A percentile compares a stretch with the other conserved stretches of the same genome.
Conservation (phyloP, 106 monocot genomes). For the Alisma plantagoaquatica region DNA sequence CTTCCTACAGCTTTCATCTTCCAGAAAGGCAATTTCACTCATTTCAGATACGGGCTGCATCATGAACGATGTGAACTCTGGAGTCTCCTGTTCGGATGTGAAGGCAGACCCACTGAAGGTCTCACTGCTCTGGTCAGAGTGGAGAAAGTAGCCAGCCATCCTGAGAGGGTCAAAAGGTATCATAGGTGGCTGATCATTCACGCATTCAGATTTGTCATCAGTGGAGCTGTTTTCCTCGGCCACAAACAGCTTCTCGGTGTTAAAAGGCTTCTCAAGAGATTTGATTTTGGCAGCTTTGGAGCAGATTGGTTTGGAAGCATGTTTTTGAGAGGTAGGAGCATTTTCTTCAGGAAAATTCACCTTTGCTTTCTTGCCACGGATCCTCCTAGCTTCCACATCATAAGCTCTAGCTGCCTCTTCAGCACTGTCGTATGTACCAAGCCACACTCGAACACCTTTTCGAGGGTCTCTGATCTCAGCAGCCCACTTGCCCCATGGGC, state of each 20-base stretch:
- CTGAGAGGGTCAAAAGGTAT: slow-evolving; percentile 5
- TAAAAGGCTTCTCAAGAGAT: slow-evolving; percentile 9
- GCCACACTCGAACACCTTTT: slow-evolving; percentile 85
- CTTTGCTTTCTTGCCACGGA: slow-evolving; percentile 78
- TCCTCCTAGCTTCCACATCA: slow-evolving; percentile 62
- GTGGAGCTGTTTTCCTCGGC: slow-evolving; percentile 8
- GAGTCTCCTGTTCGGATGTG: slow-evolving; percentile 12
- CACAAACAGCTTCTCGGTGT: too few relatives aligned
- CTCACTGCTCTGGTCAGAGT: slow-evolving; percentile 39
- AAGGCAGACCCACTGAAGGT: slow-evolving; percentile 21
- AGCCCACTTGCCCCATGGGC: slow-evolving; percentile 89
- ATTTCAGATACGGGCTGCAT: slow-evolving; percentile 13
- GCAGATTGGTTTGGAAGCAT: background rate
- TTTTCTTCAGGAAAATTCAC: slow-evolving; percentile 61
- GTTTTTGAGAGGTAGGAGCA: slow-evolving; percentile 6
- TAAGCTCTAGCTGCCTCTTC: slow-evolving; percentile 87
- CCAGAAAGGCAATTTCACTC: slow-evolving; percentile 16
- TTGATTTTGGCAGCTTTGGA: slow-evolving; percentile 11
- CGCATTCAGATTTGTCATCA: background rate
- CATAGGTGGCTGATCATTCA: background rate
- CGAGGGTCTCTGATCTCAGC: slow-evolving; percentile 81
- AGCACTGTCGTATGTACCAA: slow-evolving; percentile 76
- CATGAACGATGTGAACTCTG: slow-evolving; percentile 31
- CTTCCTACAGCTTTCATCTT: slow-evolving; percentile 15
- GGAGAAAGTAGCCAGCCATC: slow-evolving; percentile 1